Evolutionary conservation across 2,329 filamentous ascomycete genomes (phyloP), one percentile per base, ranked within the genome.

Genomic region (Rutstroemia sydowiana): DNA sequence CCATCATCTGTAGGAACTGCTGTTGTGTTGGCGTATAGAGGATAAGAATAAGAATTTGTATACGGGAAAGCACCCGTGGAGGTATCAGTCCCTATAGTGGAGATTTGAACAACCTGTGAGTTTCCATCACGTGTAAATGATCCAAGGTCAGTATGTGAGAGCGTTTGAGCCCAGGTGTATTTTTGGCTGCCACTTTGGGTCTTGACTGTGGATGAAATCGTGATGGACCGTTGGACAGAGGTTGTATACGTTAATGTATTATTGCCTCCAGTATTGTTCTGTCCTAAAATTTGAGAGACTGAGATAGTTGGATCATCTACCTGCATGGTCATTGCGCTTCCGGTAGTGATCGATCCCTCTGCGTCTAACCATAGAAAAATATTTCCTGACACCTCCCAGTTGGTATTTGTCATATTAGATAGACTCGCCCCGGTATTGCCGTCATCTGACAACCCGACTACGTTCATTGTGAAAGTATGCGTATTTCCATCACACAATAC

Each of bases 381-480:
- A 64, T 88, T 90, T 41, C 85, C 87, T 0, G 81, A 84, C 1
- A 91, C 75, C n/a, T 84, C 76, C 87, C 87, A 91, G 61, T 81
- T 81, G 8, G 8, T 36, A n/a, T 9, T 20, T 5, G 14, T 28
- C 21, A 28, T 37, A 3, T 37, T n/a, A 47, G 74, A 76, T 23
- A 73, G 77, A 2, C 84, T 77, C 0, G 73, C 76, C 11, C 64
- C 66, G 3, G 74, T 73, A 3, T 66, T 64, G 1, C 71, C 71
- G 30, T 54, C 66, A 55, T 85, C 78, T 47, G 81, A 69, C 9
- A 88, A 70, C 0, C 85, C 85, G 0, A 76, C 74, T 6, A 91
- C 75, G 14, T 74, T 71, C 50, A 92, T 78, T 44, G 77, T 75
- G 62, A 90, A 87, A 0, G 69, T 79, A 64, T 91, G 85, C 3